Percentiles rank a stretch among this genome's conserved stretches.
Conservation (phyloP, 2,329 filamentous ascomycete species). For the Immersiporthe knoxdaviesiana region DNA sequence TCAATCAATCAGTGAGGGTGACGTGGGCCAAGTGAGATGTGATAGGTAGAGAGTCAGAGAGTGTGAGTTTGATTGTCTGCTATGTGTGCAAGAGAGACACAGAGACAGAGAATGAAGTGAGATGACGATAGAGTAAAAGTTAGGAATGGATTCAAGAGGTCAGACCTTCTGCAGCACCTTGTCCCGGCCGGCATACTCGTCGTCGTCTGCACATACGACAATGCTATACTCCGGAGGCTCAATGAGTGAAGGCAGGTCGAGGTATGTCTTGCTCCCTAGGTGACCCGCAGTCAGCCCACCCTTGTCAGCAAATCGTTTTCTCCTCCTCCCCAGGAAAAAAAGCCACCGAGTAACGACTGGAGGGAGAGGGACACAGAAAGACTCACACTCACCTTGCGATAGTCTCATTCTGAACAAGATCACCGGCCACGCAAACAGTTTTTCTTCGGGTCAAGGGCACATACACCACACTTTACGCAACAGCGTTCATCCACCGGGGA, state of each 20-base stretch:
- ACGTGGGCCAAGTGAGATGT: conserved; percentile 1
- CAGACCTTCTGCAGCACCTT: conserved; percentile 29
- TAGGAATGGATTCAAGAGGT: background rate
- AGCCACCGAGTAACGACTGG: background rate
- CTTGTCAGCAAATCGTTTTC: background rate
- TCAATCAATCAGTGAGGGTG: background rate
- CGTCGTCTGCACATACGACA: conserved; percentile 29
- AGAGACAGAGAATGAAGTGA: background rate
- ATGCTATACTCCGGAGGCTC: conserved; percentile 30
- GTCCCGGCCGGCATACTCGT: conserved; percentile 29
- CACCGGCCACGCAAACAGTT: conserved; percentile 7
- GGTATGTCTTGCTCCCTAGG: conserved; percentile 29
- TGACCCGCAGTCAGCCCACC: conserved; percentile 18
- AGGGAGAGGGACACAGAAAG: background rate
- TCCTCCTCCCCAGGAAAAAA: background rate
- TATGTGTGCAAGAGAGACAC: background rate
- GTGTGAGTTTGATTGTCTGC: no score
- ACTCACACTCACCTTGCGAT: conserved; percentile 26
- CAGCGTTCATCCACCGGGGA: conserved; percentile 20
- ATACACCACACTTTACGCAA: conserved; percentile 12
- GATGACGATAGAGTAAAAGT: background rate
- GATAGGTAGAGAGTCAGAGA: background rate
- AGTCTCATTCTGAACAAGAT: conserved; percentile 29
- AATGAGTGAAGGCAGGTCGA: conserved; percentile 29
- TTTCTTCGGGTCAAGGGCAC: conserved; percentile 7